These are phyloP conservation scores for Murraya paniculata DNA, from an alignment of 345 rosid species.

Conservation along the genomic window DNA sequence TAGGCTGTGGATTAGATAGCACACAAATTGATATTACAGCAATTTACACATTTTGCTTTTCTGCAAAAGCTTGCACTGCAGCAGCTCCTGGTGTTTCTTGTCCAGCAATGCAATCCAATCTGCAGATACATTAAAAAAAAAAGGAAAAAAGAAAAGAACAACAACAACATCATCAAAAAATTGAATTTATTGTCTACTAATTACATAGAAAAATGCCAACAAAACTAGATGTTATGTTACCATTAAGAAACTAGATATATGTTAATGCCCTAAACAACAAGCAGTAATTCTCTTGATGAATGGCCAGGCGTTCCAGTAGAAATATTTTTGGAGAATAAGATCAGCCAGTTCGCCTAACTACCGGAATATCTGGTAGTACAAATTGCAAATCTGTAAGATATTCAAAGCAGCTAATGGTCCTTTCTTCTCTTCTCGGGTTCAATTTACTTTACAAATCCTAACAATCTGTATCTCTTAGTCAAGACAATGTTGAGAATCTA, in stretches of 20 bases:
- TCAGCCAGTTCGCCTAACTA: neutral
- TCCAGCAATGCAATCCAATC: conserved; percentile 16
- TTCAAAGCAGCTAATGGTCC: neutral
- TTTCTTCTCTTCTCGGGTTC: neutral
- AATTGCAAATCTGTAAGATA: neutral
- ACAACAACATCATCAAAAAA: neutral
- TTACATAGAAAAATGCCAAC: neutral
- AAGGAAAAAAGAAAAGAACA: neutral
- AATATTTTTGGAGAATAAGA: neutral
- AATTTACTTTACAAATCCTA: neutral
- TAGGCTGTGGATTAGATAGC: conserved; percentile 5
- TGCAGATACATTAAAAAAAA: conserved; percentile 12
- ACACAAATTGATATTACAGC: neutral
- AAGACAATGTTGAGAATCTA: neutral
- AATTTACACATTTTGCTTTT: neutral
- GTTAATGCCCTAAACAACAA: neutral
- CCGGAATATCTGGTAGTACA: neutral
- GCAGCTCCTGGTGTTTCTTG: conserved; percentile 1
- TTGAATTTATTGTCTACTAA: neutral
- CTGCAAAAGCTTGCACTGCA: neutral
- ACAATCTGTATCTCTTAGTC: neutral
- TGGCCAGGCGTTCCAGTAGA: no score
- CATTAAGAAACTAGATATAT: neutral
- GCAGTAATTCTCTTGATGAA: no score
- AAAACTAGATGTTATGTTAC: neutral